Percentiles rank a stretch among this genome's conserved stretches.
These are phyloP conservation scores for Leishmania turanica DNA, from an alignment of 208 protist genomes.

Conservation along the genomic window DNA sequence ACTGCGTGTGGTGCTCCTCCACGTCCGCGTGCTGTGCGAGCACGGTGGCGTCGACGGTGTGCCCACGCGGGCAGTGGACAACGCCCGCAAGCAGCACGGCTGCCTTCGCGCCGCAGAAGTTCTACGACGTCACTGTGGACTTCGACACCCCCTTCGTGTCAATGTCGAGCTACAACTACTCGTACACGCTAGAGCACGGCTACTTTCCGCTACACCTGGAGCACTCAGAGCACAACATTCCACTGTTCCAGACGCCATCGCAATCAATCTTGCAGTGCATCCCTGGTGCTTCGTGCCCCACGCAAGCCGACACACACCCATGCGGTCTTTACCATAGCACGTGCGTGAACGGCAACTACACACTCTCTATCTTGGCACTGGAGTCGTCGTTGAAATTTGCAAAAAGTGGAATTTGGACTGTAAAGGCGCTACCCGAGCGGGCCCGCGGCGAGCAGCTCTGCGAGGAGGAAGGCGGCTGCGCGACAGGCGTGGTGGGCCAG, in stretches of 20 bases:
- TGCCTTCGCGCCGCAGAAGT: slow-evolving; percentile 9
- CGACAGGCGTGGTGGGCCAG: neutral
- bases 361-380: slow-evolving; percentile 29
- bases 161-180: neutral
- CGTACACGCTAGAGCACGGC: neutral
- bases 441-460: neutral
- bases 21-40: slow-evolving; percentile 16
- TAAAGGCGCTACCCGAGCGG: neutral
- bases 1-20: slow-evolving; percentile 29
- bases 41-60: slow-evolving; percentile 16
- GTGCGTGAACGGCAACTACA: slow-evolving; percentile 39
- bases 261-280: neutral
- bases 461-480: neutral
- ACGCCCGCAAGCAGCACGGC: neutral
- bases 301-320: no score
- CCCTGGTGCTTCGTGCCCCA: slow-evolving; percentile 4
- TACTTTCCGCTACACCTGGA: neutral
- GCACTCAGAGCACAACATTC: neutral
- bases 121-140: slow-evolving; percentile 15
- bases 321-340: slow-evolving; percentile 18
- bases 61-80: slow-evolving; percentile 24
- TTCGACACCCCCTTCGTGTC: neutral
- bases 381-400: neutral
- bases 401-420: neutral
- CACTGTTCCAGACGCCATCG: neutral